Evolutionary conservation across 2,329 filamentous ascomycete species (phyloP), one percentile per base, ranked within the genome.

Genomic region (Penicillium olsonii): DNA sequence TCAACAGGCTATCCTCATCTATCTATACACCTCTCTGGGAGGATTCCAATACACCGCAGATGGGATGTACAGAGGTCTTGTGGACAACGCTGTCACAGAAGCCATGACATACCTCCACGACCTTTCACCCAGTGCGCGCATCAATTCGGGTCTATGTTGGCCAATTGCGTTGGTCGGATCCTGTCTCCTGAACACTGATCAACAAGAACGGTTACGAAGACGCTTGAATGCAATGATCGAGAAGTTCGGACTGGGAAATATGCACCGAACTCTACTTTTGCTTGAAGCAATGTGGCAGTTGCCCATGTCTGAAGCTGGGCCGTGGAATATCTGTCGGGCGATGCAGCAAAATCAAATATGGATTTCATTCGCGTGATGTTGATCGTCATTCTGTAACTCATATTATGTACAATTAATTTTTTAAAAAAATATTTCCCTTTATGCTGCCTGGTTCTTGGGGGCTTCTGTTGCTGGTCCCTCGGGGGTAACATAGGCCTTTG

Each of bases 401-500:
- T 43, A 38, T 52, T 41, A 42, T 54, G 27, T 56, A 45, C 45
- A 46, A 52, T 45, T 19, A 47, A 50, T 42, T 39, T n/a, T n/a
- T n/a, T n/a, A n/a, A n/a, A 24, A 47, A 42, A 52, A 14, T 22
- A 47, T 17, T 27, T 40, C 38, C 42, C 48, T 46, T 42, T 39
- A 48, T 26, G 37, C 37, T 39, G 46, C 75, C 50, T 74, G 66
- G 67, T 80, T 82, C 66, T 71, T 70, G 5, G 82, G 82, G 3
- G 79, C 71, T 56, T 72, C 65, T 4, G 79, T 75, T 3, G 82
- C 69, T 1, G 80, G 77, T 12, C 81, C 82, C 56, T 84, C 78
- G n/a, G 81, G 78, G 3, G 82, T 85, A 37, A 84, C 81, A 71
- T 96, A 96, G 27, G 90, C 88, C 73, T 77, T 96, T 63, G 85